Base-by-base conservation (phyloP, 805 yeast genomes). In the Kluyveromyces starmeri region DNA sequence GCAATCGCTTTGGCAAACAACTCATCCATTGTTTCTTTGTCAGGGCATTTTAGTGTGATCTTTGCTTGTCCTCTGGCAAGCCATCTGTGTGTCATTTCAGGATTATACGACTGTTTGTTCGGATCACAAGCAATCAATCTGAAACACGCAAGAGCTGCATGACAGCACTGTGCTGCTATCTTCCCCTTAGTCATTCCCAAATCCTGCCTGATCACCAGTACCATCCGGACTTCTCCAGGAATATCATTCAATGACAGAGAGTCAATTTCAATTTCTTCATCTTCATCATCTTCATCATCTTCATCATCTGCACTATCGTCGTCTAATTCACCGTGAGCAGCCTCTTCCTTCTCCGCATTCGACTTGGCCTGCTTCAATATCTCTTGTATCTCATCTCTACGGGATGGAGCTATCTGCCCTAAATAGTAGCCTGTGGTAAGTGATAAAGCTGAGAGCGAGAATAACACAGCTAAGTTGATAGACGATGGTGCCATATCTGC, bases 111-210 rank as follows among this genome's bases (percentile, higher is more conserved):
- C 5, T 67, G 69, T 29, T 52, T 50, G 2, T 73, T 64, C 3
- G 63, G 52, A 4, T 73, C 69, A 24, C 67, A 61, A 24, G 72
- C 64, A 62, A 81, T 79, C 41, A 75, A 61, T 49, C 82, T 78
- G 59, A 83, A 92, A 46, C 92, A 75, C 0, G 92, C 88, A 21
- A 92, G 68, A 0, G 97, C 94, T n/a, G 98, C 98, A 62, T 92
- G 99, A 24, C 86, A 79, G 58, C 97, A 89, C 54, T 92, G 99
- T 5, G 98, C 98, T 4, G 97, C 96, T 2, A 83, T 79, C 54
- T 92, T 92, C 15, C 99, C 99, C 59, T 84, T 85, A 20, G 81
- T 76, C 97, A 92, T 92, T 27, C 75, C 78, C 41, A 92, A 63
- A 55, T 92, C 98, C 19, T 79, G 82, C 40, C 98, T 75, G 4